Evolutionary conservation across 164 flowering plant genomes (phyloP), one percentile per base, ranked within the genome.

Genomic region (Amborella trichopoda): DNA sequence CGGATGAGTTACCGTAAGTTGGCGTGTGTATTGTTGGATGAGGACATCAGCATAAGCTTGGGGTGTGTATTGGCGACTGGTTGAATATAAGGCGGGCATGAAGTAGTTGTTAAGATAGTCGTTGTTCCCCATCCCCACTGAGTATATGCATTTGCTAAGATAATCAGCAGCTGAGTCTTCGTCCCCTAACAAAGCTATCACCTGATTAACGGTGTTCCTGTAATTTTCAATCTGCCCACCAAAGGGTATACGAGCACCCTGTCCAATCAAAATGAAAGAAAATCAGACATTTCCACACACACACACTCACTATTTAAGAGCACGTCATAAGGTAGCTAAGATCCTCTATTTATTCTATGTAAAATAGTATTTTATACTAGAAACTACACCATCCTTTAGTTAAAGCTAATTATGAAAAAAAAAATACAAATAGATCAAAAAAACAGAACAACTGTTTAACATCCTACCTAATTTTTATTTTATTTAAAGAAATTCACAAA

Each of bases 171-270:
- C 65, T 0, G 59, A 1, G 11, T 56, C 52, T 42, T 68, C 66
- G 19, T 68, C 67, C 13, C 89, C 89, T 0, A 86, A 59, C 21
- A 82, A 2, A 44, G 54, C 45, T 10, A 69, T 72, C 17, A 83
- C 56, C 37, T 68, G 70, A 1, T 57, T 28, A 13, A 83, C 80
- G 5, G 73, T 64, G 28, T 20, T 57, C 18, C 49, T 52, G 57
- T 78, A 73, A 38, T 84, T 81, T 9, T 28, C 36, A 1, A 88
- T 52, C 42, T 88, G 96, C 42, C 82, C 77, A 39, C 59, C 56
- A 32, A 83, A 59, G 23, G 61, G 68, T 25, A 71, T 67, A 16
- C 82, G 59, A 9, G 22, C 76, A n/a, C 96, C 96, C 96, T 86
- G 45, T 3, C 12, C 10, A 38, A 6, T 16, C 16, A 38, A n/a